Evolutionary conservation across 2,329 filamentous ascomycete species (phyloP), one percentile per base, ranked within the genome.

Genomic region (Aureobasidium sp.): DNA sequence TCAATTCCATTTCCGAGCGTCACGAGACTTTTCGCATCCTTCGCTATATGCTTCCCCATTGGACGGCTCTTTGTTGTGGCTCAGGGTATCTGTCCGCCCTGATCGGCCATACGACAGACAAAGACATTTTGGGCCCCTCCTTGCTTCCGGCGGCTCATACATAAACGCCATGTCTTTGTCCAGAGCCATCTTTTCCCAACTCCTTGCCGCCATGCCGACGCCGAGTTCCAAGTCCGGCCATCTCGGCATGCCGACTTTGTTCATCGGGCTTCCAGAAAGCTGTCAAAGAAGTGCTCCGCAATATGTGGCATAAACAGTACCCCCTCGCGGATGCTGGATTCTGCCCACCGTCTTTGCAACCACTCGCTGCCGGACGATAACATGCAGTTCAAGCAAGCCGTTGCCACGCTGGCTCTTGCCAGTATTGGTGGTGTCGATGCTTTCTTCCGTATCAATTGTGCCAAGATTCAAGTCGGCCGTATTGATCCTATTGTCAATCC

Each of bases 361-460:
- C 17, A 45, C 20, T 34, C 22, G 29, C 56, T 22, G 45, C 17
- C 51, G n/a, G 25, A 45, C 8, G 17, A 29, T 5, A 42, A 17
- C 11, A 60, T 60, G 56, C 56, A 60, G 31, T 9, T 49, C 56
- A 60, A 34, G 25, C 39, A 25, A 17, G 36, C 36, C 27, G 14
- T 60, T 34, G 34, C 36, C 15, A 7, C 56, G 11, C n/a, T 60
- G 34, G 34, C 45, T 25, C 12, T 60, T 42, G 34, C 56, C 45
- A 34, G 56, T 17, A 41, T 60, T 34, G 36, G 56, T 5, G 45
- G 45, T 22, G 68, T 65, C n/a, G 64, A 72, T 60, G 72, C 71
- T 20, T 74, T 74, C 63, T 75, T 68, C 65, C 71, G 72, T 15
- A 70, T 74, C 64, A 73, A 71, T 51, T 74, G 72, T 56, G 68